A percentile compares a stretch with the other conserved stretches of the same genome.
Evolutionary conservation across 805 yeast species (phyloP).

Genomic region (Myxozyma lipomycoides): DNA sequence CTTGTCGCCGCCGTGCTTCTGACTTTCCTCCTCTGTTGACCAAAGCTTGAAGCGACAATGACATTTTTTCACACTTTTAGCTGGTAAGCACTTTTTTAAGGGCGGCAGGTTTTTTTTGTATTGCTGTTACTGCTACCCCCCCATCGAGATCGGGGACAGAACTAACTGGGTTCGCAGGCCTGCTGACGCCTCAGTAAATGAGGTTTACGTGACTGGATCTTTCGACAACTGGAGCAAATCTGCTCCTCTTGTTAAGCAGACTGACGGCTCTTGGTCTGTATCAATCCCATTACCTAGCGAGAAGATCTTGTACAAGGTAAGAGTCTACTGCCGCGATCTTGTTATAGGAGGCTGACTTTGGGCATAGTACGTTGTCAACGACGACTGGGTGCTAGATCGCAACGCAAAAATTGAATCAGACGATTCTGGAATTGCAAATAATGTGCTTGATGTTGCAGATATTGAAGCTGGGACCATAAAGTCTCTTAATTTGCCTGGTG

Average conservation of each 20-base stretch:
- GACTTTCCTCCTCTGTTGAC: neutral
- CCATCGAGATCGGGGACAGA: too few relatives aligned
- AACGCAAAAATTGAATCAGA: constrained; percentile 46
- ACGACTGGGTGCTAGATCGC: constrained; percentile 52
- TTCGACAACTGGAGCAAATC: constrained; percentile 66
- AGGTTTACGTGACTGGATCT: constrained; percentile 65
- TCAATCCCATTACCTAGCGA: constrained; percentile 52
- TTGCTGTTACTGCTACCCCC: neutral
- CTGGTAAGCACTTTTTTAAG: constrained; percentile 13
- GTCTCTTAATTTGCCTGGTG: constrained; percentile 12
- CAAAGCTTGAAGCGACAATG: constrained; percentile 4
- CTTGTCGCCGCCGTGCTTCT: neutral
- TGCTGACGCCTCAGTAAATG: constrained; percentile 49
- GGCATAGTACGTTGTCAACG: constrained; percentile 60
- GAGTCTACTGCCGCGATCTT: constrained; percentile 15
- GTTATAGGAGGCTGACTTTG: constrained; percentile 22
- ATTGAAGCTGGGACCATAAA: constrained; percentile 29
- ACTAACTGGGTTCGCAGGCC: constrained; percentile 17
- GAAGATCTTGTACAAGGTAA: constrained; percentile 44
- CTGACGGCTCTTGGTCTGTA: constrained; percentile 58
- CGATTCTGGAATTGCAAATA: constrained; percentile 51
- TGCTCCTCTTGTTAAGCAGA: constrained; percentile 55
- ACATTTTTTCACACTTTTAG: constrained; percentile 16
- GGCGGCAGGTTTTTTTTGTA: neutral
- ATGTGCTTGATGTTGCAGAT: constrained; percentile 43